Percentiles rank a stretch among this genome's conserved stretches.
Evolutionary conservation across 768 basidiomycete genomes (phyloP).

Genomic region (Calocybe cyanea): DNA sequence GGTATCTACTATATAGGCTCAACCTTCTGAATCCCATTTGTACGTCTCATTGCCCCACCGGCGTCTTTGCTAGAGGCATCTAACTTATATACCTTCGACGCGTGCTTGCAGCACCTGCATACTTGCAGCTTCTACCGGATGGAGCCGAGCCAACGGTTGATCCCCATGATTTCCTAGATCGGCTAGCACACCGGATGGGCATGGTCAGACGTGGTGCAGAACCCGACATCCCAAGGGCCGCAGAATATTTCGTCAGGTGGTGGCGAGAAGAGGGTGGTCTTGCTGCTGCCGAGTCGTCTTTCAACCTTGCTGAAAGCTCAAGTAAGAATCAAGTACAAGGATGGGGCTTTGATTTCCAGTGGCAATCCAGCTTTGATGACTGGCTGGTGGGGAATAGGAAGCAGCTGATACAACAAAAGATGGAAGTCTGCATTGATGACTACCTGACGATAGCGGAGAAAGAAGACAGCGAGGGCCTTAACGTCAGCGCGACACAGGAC

Average conservation of each 20-base stretch:
- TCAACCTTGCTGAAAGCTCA: conserved; percentile 12
- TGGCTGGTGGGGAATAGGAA: conserved; percentile 18
- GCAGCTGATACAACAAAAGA: conserved; percentile 43
- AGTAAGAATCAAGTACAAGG: conserved; percentile 38
- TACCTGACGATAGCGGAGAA: conserved; percentile 39
- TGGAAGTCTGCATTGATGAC: conserved; percentile 66
- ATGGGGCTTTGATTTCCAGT: conserved; percentile 87
- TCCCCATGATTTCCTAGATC: conserved; percentile 60
- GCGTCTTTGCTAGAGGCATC: conserved; percentile 3
- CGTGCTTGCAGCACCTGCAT: conserved; percentile 54
- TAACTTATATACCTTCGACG: conserved; percentile 4
- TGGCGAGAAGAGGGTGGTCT: conserved; percentile 79
- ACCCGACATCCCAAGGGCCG: conserved; percentile 67
- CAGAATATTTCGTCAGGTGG: conserved; percentile 79
- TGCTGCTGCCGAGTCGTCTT: conserved; percentile 48
- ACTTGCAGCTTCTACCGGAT: conserved; percentile 57
- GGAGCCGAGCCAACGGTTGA: conserved; percentile 56
- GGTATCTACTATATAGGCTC: conserved; percentile 83
- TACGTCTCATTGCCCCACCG: conserved; percentile 34
- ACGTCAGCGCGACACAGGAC: conserved; percentile 67
- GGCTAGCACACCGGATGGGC: conserved; percentile 72
- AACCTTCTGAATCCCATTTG: conserved; percentile 72
- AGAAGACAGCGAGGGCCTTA: conserved; percentile 52
- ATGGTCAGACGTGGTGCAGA: conserved; percentile 78
- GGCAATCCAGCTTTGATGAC: conserved; percentile 39